Conservation (phyloP, 805 yeast genomes). For the Wickerhamomyces subpelliculosus region DNA sequence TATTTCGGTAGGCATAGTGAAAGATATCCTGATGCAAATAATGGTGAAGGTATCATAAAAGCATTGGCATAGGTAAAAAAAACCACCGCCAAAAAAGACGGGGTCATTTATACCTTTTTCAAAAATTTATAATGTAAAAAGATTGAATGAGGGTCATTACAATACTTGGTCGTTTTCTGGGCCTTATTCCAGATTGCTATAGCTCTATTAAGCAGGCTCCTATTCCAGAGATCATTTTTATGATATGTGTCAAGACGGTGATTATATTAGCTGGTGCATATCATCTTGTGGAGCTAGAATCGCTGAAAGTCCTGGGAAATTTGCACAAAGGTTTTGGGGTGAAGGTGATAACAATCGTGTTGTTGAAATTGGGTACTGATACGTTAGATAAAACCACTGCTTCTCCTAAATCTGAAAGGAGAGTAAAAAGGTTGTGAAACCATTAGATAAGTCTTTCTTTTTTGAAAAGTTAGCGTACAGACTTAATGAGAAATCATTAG, state of each 20-base stretch:
- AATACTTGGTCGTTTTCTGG: too few relatives aligned
- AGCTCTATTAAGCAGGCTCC: conserved; percentile 45
- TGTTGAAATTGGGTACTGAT: conserved; percentile 45
- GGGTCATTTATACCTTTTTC: too few relatives aligned
- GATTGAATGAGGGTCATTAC: too few relatives aligned
- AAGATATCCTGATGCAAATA: conserved; percentile 35
- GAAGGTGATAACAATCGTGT: conserved; percentile 32
- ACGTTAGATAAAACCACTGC: too few relatives aligned
- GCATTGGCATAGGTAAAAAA: conserved; percentile 29
- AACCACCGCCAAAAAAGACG: too few relatives aligned
- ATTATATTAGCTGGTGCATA: conserved; percentile 43
- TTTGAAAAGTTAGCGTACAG: too few relatives aligned
- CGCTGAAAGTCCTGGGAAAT: conserved; percentile 45
- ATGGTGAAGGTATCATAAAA: conserved; percentile 11
- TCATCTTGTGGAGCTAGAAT: conserved; percentile 49
- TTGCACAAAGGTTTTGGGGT: conserved; percentile 47
- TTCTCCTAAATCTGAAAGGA: too few relatives aligned
- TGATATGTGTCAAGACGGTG: conserved; percentile 31
- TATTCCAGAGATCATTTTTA: conserved; percentile 42
- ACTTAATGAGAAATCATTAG: too few relatives aligned
- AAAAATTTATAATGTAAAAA: too few relatives aligned
- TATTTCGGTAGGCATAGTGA: conserved; percentile 52
- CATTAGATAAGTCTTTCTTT: too few relatives aligned
- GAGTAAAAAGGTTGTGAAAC: too few relatives aligned
- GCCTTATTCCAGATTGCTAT: conserved; percentile 46